These are phyloP conservation scores for Herpetospermum pedunculosum DNA, from an alignment of 306 rosid genomes.

Conservation along the genomic window DNA sequence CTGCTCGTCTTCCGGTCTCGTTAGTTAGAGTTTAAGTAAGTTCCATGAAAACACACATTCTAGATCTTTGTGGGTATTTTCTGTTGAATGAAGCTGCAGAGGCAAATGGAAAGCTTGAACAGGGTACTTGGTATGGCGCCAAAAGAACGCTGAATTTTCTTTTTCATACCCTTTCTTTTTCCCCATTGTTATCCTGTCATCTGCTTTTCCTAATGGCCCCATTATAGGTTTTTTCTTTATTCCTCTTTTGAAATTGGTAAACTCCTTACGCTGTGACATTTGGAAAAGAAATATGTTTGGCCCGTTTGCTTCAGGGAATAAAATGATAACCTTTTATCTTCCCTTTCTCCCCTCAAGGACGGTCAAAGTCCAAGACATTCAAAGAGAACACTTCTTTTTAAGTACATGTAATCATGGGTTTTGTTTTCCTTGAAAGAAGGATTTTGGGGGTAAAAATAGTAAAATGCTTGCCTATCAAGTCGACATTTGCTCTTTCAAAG, in stretches of 20 bases:
- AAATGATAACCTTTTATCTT: not conserved
- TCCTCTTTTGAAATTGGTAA: not conserved
- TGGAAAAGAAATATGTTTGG: not conserved
- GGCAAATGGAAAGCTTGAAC: not conserved
- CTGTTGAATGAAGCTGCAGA: no score
- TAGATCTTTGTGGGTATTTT: not conserved
- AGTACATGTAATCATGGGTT: not conserved
- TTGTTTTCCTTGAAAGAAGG: not conserved
- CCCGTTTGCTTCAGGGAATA: not conserved
- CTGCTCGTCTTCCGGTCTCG: not conserved
- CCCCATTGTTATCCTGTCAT: not conserved
- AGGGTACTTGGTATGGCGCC: not conserved
- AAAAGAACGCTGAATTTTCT: not conserved
- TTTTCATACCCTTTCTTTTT: not conserved
- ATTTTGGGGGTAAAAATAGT: not conserved
- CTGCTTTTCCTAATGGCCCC: slow-evolving; percentile 2
- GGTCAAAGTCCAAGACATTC: not conserved
- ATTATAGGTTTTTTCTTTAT: not conserved
- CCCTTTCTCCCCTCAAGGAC: not conserved
- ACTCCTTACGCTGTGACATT: not conserved
- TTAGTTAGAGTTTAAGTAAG: not conserved
- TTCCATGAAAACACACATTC: not conserved
- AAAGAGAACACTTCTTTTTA: not conserved
- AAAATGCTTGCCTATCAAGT: not conserved
- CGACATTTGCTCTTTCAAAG: no score